Base-by-base conservation (phyloP, 352 stramenopile species). In the Globisporangium viniferum region DNA sequence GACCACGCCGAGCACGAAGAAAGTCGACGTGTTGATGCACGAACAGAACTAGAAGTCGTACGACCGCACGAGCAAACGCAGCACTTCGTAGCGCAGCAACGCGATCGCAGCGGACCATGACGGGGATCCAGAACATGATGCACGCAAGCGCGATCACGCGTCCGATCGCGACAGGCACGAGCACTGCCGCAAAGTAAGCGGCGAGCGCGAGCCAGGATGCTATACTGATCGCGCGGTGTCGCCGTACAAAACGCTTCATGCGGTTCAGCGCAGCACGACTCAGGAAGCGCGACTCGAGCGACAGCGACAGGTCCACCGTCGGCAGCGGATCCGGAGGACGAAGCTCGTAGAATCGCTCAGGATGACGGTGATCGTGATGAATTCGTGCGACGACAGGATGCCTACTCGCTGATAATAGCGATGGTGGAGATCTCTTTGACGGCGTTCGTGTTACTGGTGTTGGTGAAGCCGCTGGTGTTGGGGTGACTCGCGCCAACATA, bases 1-100 rank as follows among this genome's bases (percentile, higher is more conserved):
- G 55, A 64, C 5, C 41, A 49, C 3, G 3, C 12, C 29, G 54
- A 63, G 41, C 39, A 53, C 31, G 10, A 36, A 7, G 15, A 39
- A 63, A 12, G 55, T 62, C n/a, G 20, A 24, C 9, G 27, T 18
- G 22, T 64, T 69, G 39, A 41, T 27, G 55, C n/a, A 51, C n/a
- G 41, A 53, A n/a, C 24, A 64, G 64, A 64, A 64, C 44, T 55
- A 69, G 29, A 64, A 59, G 31, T 69, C 15, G 44, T 53, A 63
- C 39, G 55, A 39, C 6, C 3, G 10, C 14, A 63, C 7, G 4
- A 69, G 55, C 53, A 63, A 10, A 3, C 5, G 4, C 29, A 54
- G 9, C 9, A 69, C 44, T 12, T 46, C 31, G 64, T 55, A 64
- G 15, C 31, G 31, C 9, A 69, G 31, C 35, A 58, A 6, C 8